Percentiles rank a stretch among this genome's conserved stretches.
Conservation (phyloP, 352 stramenopile species). For the Globisporangium cylindrosporum region DNA sequence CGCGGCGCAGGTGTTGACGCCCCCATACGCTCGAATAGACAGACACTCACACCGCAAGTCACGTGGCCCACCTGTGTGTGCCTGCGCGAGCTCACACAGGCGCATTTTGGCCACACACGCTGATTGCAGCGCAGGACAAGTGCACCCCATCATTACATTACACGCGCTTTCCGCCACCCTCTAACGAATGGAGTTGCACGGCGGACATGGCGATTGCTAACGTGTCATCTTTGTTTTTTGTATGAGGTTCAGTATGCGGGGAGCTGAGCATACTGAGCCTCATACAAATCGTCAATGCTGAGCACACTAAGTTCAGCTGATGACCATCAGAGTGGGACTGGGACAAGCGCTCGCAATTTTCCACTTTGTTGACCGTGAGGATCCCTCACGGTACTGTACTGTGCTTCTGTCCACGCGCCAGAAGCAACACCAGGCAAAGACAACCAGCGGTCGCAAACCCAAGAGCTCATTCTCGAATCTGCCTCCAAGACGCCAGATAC, state of each 20-base stretch:
- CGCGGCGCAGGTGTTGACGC: not conserved
- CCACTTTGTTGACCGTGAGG: not conserved
- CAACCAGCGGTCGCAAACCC: no score
- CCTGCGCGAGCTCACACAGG: not conserved
- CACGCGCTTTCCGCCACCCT: not conserved
- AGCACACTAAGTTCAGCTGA: not conserved
- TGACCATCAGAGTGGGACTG: not conserved
- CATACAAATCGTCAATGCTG: not conserved
- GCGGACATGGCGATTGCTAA: not conserved
- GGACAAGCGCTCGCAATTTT: not conserved
- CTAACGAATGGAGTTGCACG: not conserved
- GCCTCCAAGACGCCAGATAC: conserved; percentile 8
- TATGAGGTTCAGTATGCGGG: not conserved
- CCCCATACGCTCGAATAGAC: not conserved
- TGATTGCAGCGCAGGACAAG: not conserved
- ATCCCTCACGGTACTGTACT: not conserved
- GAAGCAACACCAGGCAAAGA: not conserved
- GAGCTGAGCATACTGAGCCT: not conserved
- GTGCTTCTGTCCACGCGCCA: not conserved
- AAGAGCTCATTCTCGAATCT: conserved; percentile 8
- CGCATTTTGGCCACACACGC: not conserved
- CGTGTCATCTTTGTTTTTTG: not conserved
- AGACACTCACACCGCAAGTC: not conserved
- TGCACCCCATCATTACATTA: not conserved
- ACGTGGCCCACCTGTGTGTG: not conserved